These are phyloP conservation scores for Microbotryum silenes-acaulis DNA, from an alignment of 1,284 basidiomycete genomes.

Conservation along the genomic window DNA sequence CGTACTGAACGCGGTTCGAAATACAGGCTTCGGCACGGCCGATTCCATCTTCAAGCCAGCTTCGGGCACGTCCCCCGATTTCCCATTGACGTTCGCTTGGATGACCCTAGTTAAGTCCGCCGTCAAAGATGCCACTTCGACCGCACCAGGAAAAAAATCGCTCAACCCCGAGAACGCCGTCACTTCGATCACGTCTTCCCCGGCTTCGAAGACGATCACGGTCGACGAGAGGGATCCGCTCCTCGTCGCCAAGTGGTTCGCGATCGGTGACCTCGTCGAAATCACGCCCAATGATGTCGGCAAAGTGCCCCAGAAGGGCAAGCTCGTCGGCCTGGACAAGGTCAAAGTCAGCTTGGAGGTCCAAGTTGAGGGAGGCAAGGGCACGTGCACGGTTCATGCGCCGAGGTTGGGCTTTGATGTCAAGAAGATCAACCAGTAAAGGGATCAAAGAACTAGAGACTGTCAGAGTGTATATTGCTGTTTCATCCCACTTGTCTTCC, in stretches of 20 bases:
- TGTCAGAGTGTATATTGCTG: too few species aligned
- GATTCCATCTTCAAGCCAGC: neutral
- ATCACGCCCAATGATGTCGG: slow-evolving; percentile 1
- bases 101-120: neutral
- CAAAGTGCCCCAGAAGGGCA: slow-evolving; percentile 2
- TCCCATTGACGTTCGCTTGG: slow-evolving; percentile 1
- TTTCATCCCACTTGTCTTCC: too few species aligned
- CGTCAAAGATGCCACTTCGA: neutral
- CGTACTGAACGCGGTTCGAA: too few species aligned
- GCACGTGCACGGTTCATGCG: slow-evolving; percentile 1
- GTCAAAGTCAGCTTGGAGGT: slow-evolving; percentile 1
- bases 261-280: neutral
- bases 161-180: too few species aligned
- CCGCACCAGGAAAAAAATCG: neutral
- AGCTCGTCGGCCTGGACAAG: neutral
- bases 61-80: neutral
- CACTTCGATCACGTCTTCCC: too few species aligned
- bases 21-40: slow-evolving; percentile 4
- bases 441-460: too few species aligned
- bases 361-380: neutral
- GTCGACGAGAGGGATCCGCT: slow-evolving; percentile 2
- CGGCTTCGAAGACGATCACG: neutral
- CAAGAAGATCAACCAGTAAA: too few species aligned
- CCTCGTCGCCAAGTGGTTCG: neutral
- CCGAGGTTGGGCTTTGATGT: slow-evolving; percentile 4